Base-by-base conservation (phyloP, 2,329 filamentous ascomycete genomes). In the Cladosporium sp. region DNA sequence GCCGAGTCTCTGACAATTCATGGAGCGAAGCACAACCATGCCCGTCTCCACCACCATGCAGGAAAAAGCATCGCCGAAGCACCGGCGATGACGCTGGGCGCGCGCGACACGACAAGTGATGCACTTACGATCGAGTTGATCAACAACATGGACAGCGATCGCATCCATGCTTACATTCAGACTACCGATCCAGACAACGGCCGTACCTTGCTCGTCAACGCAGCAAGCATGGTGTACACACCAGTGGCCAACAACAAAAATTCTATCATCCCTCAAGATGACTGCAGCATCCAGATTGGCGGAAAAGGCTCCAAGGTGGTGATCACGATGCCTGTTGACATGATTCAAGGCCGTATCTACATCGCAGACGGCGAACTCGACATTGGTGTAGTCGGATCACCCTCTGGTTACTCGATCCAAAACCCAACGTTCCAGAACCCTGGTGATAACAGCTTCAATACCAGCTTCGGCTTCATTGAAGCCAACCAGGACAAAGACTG, bases 261-360 rank as follows among this genome's bases (percentile, higher is more conserved):
- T 2, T 70, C 68, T 0, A 51, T 22, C 0, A 58, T 61, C 1
- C 78, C 77, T 1, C 66, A 73, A 0, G 59, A 66, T 14, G 64
- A 74, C 42, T 69, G 79, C 45, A 72, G 73, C 7, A 78, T 80
- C 54, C 66, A 71, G 0, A 66, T 80, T 0, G 72, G 69, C 0
- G 60, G 60, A 0, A 49, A 65, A 15, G 75, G 76, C 0, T 60
- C 69, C 25, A 73, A 66, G 0, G 66, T 75, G 5, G 70, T 66
- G 0, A 68, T 80, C 52, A 74, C 62, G 0, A 61, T 80, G 1
- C 74, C 78, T 2, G 72, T 73, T 2, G 70, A 73, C 12, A 66
- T 80, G 45, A 62, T 61, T 37, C 71, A 74, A 0, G 78, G 73
- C 0, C 76, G 78, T 3, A 66, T 80, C 25, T 80, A 78, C 70